A percentile compares a stretch with the other conserved stretches of the same genome.
phyloP scores from a whole-genome alignment of 768 basidiomycete genomes.

The Coprinopsis sp. region DNA sequence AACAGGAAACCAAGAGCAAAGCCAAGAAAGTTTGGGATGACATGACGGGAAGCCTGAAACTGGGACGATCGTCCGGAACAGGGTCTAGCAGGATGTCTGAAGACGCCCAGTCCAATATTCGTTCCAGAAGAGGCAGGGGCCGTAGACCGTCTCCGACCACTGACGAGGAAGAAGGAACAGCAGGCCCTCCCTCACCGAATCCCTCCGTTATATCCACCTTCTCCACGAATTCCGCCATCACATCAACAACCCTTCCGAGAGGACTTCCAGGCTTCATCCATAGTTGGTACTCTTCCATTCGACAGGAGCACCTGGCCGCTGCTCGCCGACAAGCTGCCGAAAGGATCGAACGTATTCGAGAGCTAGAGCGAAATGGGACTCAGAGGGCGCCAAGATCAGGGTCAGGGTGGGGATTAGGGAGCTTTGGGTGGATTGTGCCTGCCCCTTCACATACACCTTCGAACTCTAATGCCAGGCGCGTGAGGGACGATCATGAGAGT shows the following conservation, averaged over 20 bases:
- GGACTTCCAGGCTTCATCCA: slow-evolving; percentile 40
- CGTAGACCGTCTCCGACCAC: slow-evolving; percentile 7
- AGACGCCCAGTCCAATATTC: neutral
- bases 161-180: neutral
- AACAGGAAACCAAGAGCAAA: slow-evolving; percentile 45
- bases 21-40: slow-evolving; percentile 56
- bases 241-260: slow-evolving; percentile 28
- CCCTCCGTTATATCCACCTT: slow-evolving; percentile 8
- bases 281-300: slow-evolving; percentile 54
- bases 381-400: slow-evolving; percentile 21
- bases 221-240: slow-evolving; percentile 13
- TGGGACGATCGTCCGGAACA: slow-evolving; percentile 6
- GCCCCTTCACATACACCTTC: neutral
- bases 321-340: slow-evolving; percentile 69
- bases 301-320: slow-evolving; percentile 68
- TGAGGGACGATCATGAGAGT: neutral
- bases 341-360: slow-evolving; percentile 60
- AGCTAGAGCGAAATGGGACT: slow-evolving; percentile 41
- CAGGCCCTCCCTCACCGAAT: slow-evolving; percentile 5
- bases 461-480: neutral
- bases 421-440: slow-evolving; percentile 47
- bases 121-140: neutral
- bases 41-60: slow-evolving; percentile 48
- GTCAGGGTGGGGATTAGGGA: slow-evolving; percentile 70
- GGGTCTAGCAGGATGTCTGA: neutral